Conservation (phyloP, 1,284 basidiomycete species). For the Pisolithus thermaeus region DNA sequence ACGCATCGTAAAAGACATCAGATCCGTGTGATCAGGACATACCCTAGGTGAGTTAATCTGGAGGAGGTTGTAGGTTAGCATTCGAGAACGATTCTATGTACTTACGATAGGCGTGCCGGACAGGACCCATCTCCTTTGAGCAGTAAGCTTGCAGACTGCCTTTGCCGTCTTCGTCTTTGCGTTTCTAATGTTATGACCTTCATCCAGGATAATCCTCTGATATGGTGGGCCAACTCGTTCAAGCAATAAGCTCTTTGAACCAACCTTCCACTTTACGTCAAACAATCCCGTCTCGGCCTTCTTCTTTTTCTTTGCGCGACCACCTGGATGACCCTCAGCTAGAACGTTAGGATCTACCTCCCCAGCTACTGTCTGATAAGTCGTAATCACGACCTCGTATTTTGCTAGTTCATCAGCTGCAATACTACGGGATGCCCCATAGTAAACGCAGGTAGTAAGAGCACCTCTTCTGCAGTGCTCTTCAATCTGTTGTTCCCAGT, state of each 20-base stretch:
- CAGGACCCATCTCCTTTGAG: constrained; percentile 76
- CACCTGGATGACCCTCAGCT: constrained; percentile 13
- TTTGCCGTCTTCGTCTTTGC: constrained; percentile 79
- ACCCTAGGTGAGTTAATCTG: constrained; percentile 79
- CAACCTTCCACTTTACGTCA: constrained; percentile 74
- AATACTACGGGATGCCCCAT: constrained; percentile 61
- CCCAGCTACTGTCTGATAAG: constrained; percentile 56
- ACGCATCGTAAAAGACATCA: not conserved
- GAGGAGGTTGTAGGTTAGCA: constrained; percentile 4
- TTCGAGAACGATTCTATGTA: constrained; percentile 1
- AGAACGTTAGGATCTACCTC: constrained; percentile 19
- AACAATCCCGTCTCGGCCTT: constrained; percentile 58
- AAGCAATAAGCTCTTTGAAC: constrained; percentile 4
- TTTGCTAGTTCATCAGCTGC: constrained; percentile 53
- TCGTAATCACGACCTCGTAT: constrained; percentile 85
- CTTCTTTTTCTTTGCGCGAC: constrained; percentile 45
- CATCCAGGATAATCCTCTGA: constrained; percentile 78
- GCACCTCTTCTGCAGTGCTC: constrained; percentile 65
- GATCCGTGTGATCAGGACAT: constrained; percentile 1
- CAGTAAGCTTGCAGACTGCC: constrained; percentile 61
- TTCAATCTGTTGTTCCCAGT: constrained; percentile 85
- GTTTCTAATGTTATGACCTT: constrained; percentile 87
- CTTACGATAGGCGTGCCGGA: constrained; percentile 84
- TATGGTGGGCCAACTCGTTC: not conserved
- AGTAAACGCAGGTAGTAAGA: constrained; percentile 62